Percentiles rank a stretch among this genome's conserved stretches.
These are phyloP conservation scores for Daedaleopsis sinensis DNA, from an alignment of 768 basidiomycete species.

Conservation along the genomic window DNA sequence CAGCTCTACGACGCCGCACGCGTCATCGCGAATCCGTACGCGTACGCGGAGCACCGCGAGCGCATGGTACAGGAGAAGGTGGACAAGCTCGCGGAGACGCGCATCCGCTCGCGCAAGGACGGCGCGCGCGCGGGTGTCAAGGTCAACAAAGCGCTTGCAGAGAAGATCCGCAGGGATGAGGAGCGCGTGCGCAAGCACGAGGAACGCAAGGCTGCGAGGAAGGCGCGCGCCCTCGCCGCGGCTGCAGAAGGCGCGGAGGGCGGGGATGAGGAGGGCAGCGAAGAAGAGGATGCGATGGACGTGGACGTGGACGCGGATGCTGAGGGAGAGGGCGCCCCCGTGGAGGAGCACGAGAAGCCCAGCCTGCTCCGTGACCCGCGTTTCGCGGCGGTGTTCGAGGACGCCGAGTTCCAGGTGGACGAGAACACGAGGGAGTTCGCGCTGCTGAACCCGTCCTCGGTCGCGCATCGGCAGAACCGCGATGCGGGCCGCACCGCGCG, in stretches of 20 bases:
- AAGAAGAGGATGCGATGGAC: constrained; percentile 35
- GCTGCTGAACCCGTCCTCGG: constrained; percentile 89
- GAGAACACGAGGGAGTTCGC: constrained; percentile 86
- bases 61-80: constrained; percentile 85
- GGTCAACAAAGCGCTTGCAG: constrained; percentile 86
- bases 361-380: constrained; percentile 82
- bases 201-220: constrained; percentile 44
- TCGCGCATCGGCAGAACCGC: constrained; percentile 49
- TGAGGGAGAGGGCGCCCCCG: constrained; percentile 35
- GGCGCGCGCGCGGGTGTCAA: constrained; percentile 54
- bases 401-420: constrained; percentile 91
- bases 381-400: constrained; percentile 88
- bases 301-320: constrained; percentile 35
- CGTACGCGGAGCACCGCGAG: constrained; percentile 93
- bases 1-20: constrained; percentile 96
- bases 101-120: constrained; percentile 85
- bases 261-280: constrained; percentile 34
- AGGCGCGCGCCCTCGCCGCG: constrained; percentile 44
- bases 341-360: constrained; percentile 33
- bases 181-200: constrained; percentile 59
- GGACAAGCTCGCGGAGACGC: constrained; percentile 90
- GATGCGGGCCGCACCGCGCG: constrained; percentile 27
- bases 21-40: constrained; percentile 94
- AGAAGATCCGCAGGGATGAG: constrained; percentile 73
- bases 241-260: constrained; percentile 44